A percentile compares a stretch with the other conserved stretches of the same genome.
These are phyloP conservation scores for Magnaporthales sp. DNA, from an alignment of 2,329 filamentous ascomycete genomes.

Conservation along the genomic window DNA sequence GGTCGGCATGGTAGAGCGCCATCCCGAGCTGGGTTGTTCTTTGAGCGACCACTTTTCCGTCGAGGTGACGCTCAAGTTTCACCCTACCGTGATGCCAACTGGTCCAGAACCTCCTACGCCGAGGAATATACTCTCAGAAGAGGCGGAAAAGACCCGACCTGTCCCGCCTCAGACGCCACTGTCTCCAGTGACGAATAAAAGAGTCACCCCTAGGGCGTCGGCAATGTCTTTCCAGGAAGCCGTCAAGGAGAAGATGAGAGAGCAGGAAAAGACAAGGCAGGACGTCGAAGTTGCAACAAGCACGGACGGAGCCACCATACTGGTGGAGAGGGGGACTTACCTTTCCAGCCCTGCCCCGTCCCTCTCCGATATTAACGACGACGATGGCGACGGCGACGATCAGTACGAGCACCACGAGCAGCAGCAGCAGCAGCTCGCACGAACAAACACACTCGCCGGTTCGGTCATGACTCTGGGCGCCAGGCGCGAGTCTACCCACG, in stretches of 20 bases:
- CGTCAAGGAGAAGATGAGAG: not conserved
- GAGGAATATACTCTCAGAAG: not conserved
- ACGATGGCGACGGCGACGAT: slow-evolving; percentile 9
- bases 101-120: not conserved
- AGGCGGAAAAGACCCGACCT: not conserved
- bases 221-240: not conserved
- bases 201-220: not conserved
- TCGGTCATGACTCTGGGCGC: slow-evolving; percentile 12
- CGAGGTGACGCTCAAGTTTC: slow-evolving; percentile 56
- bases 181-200: not conserved
- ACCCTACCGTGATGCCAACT: not conserved
- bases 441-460: slow-evolving; percentile 8
- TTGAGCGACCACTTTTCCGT: slow-evolving; percentile 94
- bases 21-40: slow-evolving; percentile 74
- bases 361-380: not conserved
- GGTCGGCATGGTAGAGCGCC: slow-evolving; percentile 74
- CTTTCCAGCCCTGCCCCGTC: slow-evolving; percentile 26
- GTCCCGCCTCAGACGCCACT: not conserved
- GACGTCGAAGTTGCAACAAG: slow-evolving; percentile 8
- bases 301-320: slow-evolving; percentile 15
- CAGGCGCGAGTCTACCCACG: not conserved
- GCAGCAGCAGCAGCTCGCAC: slow-evolving; percentile 13
- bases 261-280: slow-evolving; percentile 11
- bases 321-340: slow-evolving; percentile 26
- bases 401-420: slow-evolving; percentile 9